These are phyloP conservation scores for Prasinococcaceae sp. DNA, from an alignment of 139 green algal species.

Conservation along the genomic window DNA sequence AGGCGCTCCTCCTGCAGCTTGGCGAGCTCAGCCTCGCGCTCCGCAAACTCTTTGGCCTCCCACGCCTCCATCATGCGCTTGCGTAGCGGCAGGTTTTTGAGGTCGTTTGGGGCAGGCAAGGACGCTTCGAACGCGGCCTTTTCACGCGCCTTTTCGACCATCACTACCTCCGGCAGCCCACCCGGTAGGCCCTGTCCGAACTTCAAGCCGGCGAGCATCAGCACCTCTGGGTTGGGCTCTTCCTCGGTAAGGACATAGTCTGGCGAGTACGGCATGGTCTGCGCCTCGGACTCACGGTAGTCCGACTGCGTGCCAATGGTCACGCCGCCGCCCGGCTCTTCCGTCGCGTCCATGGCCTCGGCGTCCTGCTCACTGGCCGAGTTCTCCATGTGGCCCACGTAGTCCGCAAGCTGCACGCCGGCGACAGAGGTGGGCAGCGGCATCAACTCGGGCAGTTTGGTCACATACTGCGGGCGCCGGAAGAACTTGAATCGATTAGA, in stretches of 20 bases:
- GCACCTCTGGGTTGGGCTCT: slow-evolving; percentile 38
- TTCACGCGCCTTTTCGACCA: slow-evolving; percentile 49
- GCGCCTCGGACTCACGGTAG: slow-evolving; percentile 56
- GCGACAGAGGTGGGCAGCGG: neutral
- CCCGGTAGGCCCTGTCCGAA: slow-evolving; percentile 45
- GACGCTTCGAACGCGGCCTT: slow-evolving; percentile 62
- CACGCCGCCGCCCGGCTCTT: neutral
- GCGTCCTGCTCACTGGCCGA: neutral
- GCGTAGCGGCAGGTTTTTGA: slow-evolving; percentile 39
- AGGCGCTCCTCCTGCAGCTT: slow-evolving; percentile 48
- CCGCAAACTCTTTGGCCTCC: slow-evolving; percentile 54
- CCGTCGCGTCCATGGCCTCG: no score
- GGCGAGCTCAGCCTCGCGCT: slow-evolving; percentile 50
- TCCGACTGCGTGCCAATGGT: slow-evolving; percentile 56
- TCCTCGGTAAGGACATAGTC: slow-evolving; percentile 10
- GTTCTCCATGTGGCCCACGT: neutral
- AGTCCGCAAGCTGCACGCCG: no score
- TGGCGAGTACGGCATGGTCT: slow-evolving; percentile 46
- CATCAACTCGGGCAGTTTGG: neutral
- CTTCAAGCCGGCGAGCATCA: slow-evolving; percentile 42
- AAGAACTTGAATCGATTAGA: slow-evolving; percentile 38
- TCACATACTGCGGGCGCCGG: no score
- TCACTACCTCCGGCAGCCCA: slow-evolving; percentile 32
- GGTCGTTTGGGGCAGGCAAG: slow-evolving; percentile 47
- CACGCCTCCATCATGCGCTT: slow-evolving; percentile 61